A percentile compares a stretch with the other conserved stretches of the same genome.
Conservation (phyloP, 148 eudicot species). For the Amaranthus palmeri region DNA sequence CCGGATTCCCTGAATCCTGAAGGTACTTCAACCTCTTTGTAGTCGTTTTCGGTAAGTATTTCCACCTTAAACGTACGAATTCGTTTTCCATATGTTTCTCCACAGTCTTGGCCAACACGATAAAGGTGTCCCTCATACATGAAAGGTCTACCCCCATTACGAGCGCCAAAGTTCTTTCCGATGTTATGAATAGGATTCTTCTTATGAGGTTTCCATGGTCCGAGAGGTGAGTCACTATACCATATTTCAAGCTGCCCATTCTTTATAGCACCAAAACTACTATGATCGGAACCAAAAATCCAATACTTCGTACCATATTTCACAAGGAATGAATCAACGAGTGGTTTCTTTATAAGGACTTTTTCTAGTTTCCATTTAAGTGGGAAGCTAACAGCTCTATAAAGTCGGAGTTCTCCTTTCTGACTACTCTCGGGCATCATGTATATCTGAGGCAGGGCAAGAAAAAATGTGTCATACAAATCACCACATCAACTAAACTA, state of each 20-base stretch:
- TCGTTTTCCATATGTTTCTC: conserved; percentile 74
- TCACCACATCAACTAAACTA: background rate
- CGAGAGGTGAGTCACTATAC: conserved; percentile 80
- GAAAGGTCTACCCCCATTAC: conserved; percentile 96
- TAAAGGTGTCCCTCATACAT: conserved; percentile 58
- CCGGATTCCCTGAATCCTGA: conserved; percentile 48
- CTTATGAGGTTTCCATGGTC: conserved; percentile 90
- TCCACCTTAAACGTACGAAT: conserved; percentile 65
- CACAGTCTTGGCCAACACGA: conserved; percentile 90
- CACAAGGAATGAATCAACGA: conserved; percentile 74
- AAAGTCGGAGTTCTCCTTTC: conserved; percentile 83
- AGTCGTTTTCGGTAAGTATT: conserved; percentile 57
- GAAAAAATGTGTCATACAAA: conserved; percentile 3
- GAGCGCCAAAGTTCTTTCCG: conserved; percentile 62
- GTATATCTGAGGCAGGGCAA: conserved; percentile 44
- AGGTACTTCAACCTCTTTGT: conserved; percentile 70
- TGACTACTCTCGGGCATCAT: conserved; percentile 94
- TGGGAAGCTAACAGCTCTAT: conserved; percentile 68
- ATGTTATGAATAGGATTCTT: conserved; percentile 68
- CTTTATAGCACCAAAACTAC: conserved; percentile 59
- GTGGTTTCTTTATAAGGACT: conserved; percentile 68
- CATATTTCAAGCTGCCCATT: conserved; percentile 92
- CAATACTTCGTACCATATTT: conserved; percentile 57
- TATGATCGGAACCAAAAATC: conserved; percentile 93
- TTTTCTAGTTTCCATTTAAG: conserved; percentile 69